A percentile compares a stretch with the other conserved stretches of the same genome.
These are phyloP conservation scores for Infundibulicybe gibba DNA, from an alignment of 768 basidiomycete species.

Conservation along the genomic window DNA sequence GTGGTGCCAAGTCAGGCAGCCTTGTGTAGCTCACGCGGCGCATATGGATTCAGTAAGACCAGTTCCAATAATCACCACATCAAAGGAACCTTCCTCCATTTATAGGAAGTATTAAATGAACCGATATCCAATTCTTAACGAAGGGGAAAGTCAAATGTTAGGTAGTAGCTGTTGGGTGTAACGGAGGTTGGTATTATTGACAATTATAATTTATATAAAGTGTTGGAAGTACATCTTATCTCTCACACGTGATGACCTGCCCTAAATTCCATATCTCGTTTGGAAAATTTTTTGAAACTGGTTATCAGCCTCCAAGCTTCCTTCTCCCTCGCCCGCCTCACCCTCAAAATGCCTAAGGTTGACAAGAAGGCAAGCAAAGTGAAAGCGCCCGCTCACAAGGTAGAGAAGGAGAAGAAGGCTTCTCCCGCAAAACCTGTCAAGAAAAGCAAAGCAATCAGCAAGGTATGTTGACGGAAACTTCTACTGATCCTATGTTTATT, in stretches of 20 bases:
- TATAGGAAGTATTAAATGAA: neutral
- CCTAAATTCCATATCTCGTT: slow-evolving; percentile 23
- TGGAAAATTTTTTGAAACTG: slow-evolving; percentile 22
- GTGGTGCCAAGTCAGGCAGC: slow-evolving; percentile 7
- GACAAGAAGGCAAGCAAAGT: slow-evolving; percentile 46
- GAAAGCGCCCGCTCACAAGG: slow-evolving; percentile 26
- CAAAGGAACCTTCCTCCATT: slow-evolving; percentile 48
- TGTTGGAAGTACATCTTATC: no score
- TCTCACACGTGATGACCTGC: slow-evolving; percentile 19
- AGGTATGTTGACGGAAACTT: slow-evolving; percentile 5
- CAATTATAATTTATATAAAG: no score
- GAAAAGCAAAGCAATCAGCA: no score
- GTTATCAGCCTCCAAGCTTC: slow-evolving; percentile 12
- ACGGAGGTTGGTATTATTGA: no score
- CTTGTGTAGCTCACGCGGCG: slow-evolving; percentile 68
- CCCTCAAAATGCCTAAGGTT: slow-evolving; percentile 40
- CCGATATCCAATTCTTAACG: neutral
- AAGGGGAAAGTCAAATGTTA: no score
- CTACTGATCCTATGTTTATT: slow-evolving; percentile 8
- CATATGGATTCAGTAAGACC: slow-evolving; percentile 81
- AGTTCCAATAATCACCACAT: slow-evolving; percentile 72
- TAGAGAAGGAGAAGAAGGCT: slow-evolving; percentile 35
- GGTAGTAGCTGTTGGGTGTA: neutral
- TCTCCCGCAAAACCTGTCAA: slow-evolving; percentile 19
- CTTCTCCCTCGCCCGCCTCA: slow-evolving; percentile 12